Evolutionary conservation across 768 basidiomycete species (phyloP), one percentile per base, ranked within the genome.

Genomic region (Boletales sp.): DNA sequence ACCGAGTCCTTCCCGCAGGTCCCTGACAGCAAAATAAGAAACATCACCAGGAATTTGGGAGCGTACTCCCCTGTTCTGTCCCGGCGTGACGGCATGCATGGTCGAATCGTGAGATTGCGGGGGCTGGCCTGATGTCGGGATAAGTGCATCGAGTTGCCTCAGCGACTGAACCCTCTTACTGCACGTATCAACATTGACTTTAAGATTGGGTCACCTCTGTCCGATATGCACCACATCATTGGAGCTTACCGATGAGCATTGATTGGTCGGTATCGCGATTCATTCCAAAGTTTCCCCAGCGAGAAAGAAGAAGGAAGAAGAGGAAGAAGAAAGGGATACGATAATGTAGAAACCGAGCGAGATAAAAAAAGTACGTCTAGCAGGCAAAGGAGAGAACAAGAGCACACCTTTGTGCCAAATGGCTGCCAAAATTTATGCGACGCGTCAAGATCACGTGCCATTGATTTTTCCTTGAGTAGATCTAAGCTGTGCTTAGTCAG

Each of bases 251-350:
- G 45, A 47, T 44, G 41, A 62, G 55, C 21, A 62, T 53, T 30
- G 63, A 51, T 48, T 64, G 81, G 47, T 78, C 77, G 40, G 68
- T 59, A 36, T 65, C 65, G 59, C 65, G 58, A 44, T 58, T 54
- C 69, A 69, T 69, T 43, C 18, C 21, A 21, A 43, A 19, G 48
- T 34, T 14, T 34, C 34, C 34, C 24, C 24, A 45, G 40, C 41
- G 39, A 39, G 30, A 32, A 38, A 29, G 41, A 40, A 39, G 29
- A 43, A 57, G 52, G 61, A 56, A 52, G 55, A 55, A 54, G 34
- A 39, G 5, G 7, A 27, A 35, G 52, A 57, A 49, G 60, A 59
- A 50, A 48, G 27, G 42, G 38, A 39, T 35, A 27, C 10, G 14
- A 17, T 36, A 17, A 12, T 15, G 38, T 41, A 29, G 10, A 50